Percentiles rank a stretch among this genome's conserved stretches.
Conservation (phyloP, 768 basidiomycete species). For the Leccinum boreale region DNA sequence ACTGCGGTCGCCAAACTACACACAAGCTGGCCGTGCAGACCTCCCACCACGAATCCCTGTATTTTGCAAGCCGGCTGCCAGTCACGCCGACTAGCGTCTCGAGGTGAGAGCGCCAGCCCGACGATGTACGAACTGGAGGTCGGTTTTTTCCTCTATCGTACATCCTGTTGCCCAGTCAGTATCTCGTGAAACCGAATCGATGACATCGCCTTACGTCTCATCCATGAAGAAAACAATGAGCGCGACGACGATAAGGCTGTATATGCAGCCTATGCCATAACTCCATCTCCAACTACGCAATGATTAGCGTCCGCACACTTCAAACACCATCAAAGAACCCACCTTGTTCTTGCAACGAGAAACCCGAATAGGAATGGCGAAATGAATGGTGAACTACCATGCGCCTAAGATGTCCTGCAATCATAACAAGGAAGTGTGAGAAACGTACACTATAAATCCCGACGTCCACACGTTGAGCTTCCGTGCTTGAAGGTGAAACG, state of each 20-base stretch:
- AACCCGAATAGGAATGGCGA: constrained; percentile 31
- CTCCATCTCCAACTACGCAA: constrained; percentile 44
- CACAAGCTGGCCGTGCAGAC: constrained; percentile 32
- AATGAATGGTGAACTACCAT: constrained; percentile 28
- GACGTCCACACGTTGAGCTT: constrained; percentile 54
- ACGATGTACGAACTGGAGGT: constrained; percentile 23
- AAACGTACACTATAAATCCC: constrained; percentile 49
- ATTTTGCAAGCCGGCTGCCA: constrained; percentile 42
- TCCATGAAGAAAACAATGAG: constrained; percentile 46
- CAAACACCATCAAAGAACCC: too few species aligned
- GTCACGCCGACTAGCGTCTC: constrained; percentile 50
- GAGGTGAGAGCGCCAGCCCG: constrained; percentile 38
- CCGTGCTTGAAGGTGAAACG: constrained; percentile 51
- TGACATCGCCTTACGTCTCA: constrained; percentile 40
- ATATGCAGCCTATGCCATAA: constrained; percentile 52
- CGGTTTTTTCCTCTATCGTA: constrained; percentile 45
- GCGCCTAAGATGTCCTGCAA: constrained; percentile 21
- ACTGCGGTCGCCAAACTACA: constrained; percentile 49
- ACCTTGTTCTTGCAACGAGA: constrained; percentile 26
- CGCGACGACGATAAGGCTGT: constrained; percentile 41
- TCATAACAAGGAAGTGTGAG: constrained; percentile 28
- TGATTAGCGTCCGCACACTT: neutral
- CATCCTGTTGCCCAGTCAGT: constrained; percentile 32
- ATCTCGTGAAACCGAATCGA: neutral
- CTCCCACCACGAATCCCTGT: constrained; percentile 40